Evolutionary conservation across 306 rosid genomes (phyloP).

Genomic region (Oxytropis ochrocephala): DNA sequence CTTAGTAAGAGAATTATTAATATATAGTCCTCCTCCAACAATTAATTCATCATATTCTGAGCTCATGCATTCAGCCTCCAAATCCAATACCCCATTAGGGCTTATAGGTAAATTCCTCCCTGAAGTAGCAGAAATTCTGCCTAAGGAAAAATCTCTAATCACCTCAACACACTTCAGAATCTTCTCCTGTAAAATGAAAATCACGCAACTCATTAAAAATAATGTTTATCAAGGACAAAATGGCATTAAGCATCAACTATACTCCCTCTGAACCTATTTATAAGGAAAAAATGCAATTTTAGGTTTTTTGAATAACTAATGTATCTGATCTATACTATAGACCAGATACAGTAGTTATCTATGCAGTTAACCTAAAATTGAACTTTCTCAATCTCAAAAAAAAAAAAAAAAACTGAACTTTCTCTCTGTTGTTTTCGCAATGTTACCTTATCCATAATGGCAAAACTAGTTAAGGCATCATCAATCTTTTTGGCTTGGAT

Average conservation of each 20-base stretch:
- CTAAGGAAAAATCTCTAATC: slow-evolving; percentile 41
- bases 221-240: not conserved
- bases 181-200: slow-evolving; percentile 55
- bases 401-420: not conserved
- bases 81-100: slow-evolving; percentile 56
- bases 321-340: no score
- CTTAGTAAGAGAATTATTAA: slow-evolving; percentile 38
- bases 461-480: slow-evolving; percentile 38
- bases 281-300: no score
- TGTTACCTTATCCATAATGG: slow-evolving; percentile 51
- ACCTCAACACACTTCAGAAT: slow-evolving; percentile 61
- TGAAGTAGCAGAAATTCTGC: slow-evolving; percentile 22
- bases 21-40: slow-evolving; percentile 34
- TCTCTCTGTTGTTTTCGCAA: not conserved
- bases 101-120: slow-evolving; percentile 41
- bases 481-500: slow-evolving; percentile 36
- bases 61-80: slow-evolving; percentile 60
- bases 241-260: not conserved
- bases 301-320: no score
- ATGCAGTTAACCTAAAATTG: no score
- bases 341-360: no score
- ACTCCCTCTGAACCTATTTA: no score
- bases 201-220: not conserved
- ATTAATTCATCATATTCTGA: slow-evolving; percentile 48
- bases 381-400: no score